Evolutionary conservation across 257 asterid species (phyloP), one percentile per base, ranked within the genome.

Genomic region (Anisodus tanguticus): DNA sequence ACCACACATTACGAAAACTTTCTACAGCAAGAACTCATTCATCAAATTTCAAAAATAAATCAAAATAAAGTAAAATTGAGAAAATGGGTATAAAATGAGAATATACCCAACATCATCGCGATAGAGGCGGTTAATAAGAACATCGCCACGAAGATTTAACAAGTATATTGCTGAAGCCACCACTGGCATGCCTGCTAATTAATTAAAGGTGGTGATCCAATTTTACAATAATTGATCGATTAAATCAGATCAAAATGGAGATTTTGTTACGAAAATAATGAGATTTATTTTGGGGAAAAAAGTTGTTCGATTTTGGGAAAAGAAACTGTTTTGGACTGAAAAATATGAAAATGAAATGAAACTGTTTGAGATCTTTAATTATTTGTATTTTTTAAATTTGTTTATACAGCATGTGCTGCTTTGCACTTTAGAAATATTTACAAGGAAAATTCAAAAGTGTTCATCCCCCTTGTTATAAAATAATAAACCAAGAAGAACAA

Each of bases 141-240:
- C 98, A 90, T 96, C 98, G 88, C 99, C 99, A 41, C 99, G 97
- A 82, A 96, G 99, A 89, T 96, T 96, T 59, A 96, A 92, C 85
- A 96, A 96, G 89, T 96, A 96, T 67, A 96, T 89, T 82, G 99
- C 98, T 63, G 99, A 96, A 89, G 99, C 99, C 87, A 98, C 95
- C 85, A 96, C 94, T 59, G 99, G 99, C 99, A 96, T 95, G 86
- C 84, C 92, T 91, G 62, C 83, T 49, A 76, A 74, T 49, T 6
- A 45, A 10, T 22, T 22, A 22, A 22, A 22, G 26, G 26, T 22
- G 26, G 8, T 22, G 60, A 74, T 74, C n/a, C 62, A 74, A 74
- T 22, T 74, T 6, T 72, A 72, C 59, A n/a, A 45, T 45, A 10
- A 37, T 2, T 59, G 66, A 6, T 19, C 3, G 16, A 43, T 9